Base-by-base conservation (phyloP, 1,139 yeast species). In the Protomyces inouyei region DNA sequence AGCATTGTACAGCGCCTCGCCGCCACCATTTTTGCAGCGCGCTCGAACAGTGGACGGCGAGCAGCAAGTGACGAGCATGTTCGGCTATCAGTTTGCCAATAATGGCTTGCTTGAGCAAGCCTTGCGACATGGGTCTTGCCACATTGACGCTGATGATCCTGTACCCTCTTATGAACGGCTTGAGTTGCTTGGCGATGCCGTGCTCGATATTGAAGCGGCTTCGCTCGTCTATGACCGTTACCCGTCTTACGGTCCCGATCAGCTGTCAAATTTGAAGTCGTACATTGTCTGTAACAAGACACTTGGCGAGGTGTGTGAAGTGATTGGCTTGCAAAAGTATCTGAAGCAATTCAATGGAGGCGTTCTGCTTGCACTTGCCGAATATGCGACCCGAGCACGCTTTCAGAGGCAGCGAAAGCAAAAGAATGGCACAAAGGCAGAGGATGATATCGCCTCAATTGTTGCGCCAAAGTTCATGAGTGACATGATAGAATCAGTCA, bases 131-230 rank as follows among this genome's bases (percentile, higher is more conserved):
- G 61, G 67, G 10, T 53, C 64, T 9, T 52, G 56, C 18, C 57
- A 55, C 28, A 52, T 59, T 18, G 57, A 59, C 16, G 52, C 52
- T 2, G 43, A 40, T 6, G 63, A 59, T 38, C 48, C 55, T 4
- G 63, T 59, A 4, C 63, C 63, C 1, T 38, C 52, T 52, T 59
- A 59, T 52, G 57, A 59, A 23, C 55, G 63, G 16, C 63, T 59
- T 14, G 68, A 66, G 51, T 66, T 66, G 43, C 43, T 65, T 21
- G 68, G 68, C 4, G 67, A 66, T 52, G 68, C 68, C 10, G 61
- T 65, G 18, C 57, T 66, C 23, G 68, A 66, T 9, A 35, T 57
- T 21, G 57, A 61, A 37, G 60, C 60, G 3, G 56, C 57, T 9
- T 25, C 14, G 45, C 52, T 28, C n/a, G 32, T 52, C 32, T 52